Conservation (phyloP, 805 yeast genomes). For the Saccharomycopsis sp. region DNA sequence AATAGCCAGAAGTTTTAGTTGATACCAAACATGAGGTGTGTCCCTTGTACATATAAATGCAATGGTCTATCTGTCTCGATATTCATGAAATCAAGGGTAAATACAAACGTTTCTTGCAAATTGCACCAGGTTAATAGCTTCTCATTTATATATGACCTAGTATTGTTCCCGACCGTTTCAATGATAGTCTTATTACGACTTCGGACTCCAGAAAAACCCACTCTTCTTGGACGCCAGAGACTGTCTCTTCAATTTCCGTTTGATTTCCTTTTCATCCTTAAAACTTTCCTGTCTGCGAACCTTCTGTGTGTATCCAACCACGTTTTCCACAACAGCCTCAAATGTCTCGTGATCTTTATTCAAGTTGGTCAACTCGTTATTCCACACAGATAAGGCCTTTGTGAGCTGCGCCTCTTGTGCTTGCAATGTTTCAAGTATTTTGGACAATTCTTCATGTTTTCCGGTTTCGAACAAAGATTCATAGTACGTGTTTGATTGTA, state of each 20-base stretch:
- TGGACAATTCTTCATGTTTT: conserved; percentile 32
- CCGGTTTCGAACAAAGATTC: conserved; percentile 32
- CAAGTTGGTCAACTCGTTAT: conserved; percentile 40
- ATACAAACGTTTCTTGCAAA: too few species aligned
- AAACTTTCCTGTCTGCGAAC: conserved; percentile 47
- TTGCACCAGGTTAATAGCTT: too few species aligned
- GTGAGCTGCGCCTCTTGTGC: conserved; percentile 34
- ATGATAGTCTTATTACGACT: neutral
- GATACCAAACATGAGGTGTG: too few species aligned
- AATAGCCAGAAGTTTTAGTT: too few species aligned
- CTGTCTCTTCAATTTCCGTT: conserved; percentile 5
- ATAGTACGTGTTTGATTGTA: conserved; percentile 21
- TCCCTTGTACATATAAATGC: too few species aligned
- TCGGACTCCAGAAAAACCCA: conserved; percentile 17
- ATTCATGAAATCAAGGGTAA: too few species aligned
- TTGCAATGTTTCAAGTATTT: conserved; percentile 31
- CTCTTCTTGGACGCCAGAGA: conserved; percentile 8
- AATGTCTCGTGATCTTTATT: conserved; percentile 65
- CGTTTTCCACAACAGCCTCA: conserved; percentile 81
- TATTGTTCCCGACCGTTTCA: too few species aligned
- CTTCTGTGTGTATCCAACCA: conserved; percentile 87
- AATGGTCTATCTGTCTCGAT: too few species aligned
- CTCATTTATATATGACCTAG: too few species aligned
- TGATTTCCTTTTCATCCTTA: conserved; percentile 29
- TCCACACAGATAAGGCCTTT: conserved; percentile 43